Base-by-base conservation (phyloP, 805 yeast genomes). In the Sungouiella blattae region DNA sequence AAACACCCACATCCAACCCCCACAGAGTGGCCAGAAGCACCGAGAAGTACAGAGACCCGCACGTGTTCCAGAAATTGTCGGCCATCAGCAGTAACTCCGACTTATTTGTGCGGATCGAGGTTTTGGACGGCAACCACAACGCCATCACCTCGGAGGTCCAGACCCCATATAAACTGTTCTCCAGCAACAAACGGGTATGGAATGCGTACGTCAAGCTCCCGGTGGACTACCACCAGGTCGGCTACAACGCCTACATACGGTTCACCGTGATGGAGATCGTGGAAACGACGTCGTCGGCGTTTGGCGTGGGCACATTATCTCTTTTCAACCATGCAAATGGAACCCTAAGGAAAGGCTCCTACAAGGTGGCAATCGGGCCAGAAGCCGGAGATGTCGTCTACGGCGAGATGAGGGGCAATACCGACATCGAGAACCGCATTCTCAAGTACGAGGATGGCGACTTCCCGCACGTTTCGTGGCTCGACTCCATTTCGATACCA, bases 141-240 rank as follows among this genome's bases (percentile, higher is more conserved):
- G 53, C 56, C 18, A 24, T 62, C 7, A 49, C 64, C 5, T 37
- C 50, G 3, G 57, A 64, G 14, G 53, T 62, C 7, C 71, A 63
- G 41, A 61, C 72, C 5, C 53, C 60, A 6, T 65, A 62, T 43
- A 55, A 53, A 35, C 35, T 55, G 8, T 67, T 67, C 35, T 44
- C 55, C 30, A 52, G 49, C 30, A 61, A 56, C 32, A 55, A 52
- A 32, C 21, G 73, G 73, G 51, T 73, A 55, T 87, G 93, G 89
- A 74, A 82, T 46, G 77, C 78, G 40, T 82, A 87, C 83, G 58
- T 87, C 14, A 71, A 74, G 30, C 57, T 93, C 30, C 91, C 97
- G 1, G 72, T 89, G 2, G 68, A 71, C 35, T 77, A 84, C 44
- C 73, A 75, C 35, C 93, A 87, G 50, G 56, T 91, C n/a, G 81